A percentile compares a stretch with the other conserved stretches of the same genome.
These are phyloP conservation scores for Aspergillus ochraceus DNA, from an alignment of 2,329 filamentous ascomycete species.

Conservation along the genomic window DNA sequence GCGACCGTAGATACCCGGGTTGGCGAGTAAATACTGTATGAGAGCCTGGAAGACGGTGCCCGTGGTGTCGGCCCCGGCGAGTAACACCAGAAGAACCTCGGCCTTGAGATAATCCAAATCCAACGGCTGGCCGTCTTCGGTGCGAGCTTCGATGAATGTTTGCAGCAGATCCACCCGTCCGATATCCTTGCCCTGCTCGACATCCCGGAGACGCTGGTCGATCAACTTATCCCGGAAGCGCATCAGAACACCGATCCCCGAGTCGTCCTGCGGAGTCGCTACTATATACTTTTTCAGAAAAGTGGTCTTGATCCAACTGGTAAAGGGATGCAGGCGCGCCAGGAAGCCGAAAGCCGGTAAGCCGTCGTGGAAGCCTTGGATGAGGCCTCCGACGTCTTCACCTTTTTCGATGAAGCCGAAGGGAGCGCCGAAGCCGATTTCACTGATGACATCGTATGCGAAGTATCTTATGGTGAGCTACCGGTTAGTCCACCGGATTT, in stretches of 20 bases:
- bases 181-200: slow-evolving; percentile 46
- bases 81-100: slow-evolving; percentile 53
- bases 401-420: slow-evolving; percentile 58
- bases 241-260: slow-evolving; percentile 58
- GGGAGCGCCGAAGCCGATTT: slow-evolving; percentile 57
- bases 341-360: slow-evolving; percentile 54
- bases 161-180: slow-evolving; percentile 56
- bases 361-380: slow-evolving; percentile 56
- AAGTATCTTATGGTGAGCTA: slow-evolving; percentile 40
- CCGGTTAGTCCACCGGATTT: background rate
- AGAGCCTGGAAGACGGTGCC: slow-evolving; percentile 53
- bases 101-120: slow-evolving; percentile 54
- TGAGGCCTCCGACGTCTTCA: slow-evolving; percentile 54
- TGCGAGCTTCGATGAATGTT: slow-evolving; percentile 47
- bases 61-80: slow-evolving; percentile 56
- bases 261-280: slow-evolving; percentile 54
- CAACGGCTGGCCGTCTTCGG: slow-evolving; percentile 48
- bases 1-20: slow-evolving; percentile 44
- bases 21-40: slow-evolving; percentile 44
- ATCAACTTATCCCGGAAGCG: slow-evolving; percentile 58
- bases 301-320: slow-evolving; percentile 56
- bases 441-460: slow-evolving; percentile 60
- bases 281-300: slow-evolving; percentile 55
- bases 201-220: slow-evolving; percentile 48
- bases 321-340: slow-evolving; percentile 55